Base-by-base conservation (phyloP, 345 rosid genomes). In the Melaleuca alternifolia region DNA sequence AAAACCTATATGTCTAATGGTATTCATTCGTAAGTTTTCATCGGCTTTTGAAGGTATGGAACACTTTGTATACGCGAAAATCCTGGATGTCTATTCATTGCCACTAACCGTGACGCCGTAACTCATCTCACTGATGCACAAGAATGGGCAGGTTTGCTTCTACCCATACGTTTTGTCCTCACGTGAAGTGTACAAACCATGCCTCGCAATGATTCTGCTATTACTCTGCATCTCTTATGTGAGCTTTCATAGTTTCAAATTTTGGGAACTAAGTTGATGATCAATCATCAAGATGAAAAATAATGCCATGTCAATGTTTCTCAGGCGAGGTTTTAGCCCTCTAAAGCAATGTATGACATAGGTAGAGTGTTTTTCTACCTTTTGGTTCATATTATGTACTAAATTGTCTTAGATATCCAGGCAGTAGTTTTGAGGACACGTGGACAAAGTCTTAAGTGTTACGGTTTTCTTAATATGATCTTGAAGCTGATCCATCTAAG, bases 41-140 rank as follows among this genome's bases (percentile, higher is more conserved):
- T 85, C 0, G 79, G 75, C 50, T 51, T 82, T 82, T 85, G 65
- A 89, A 97, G 99, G 95, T 95, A 97, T 86, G 99, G 96, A 88
- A 97, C 99, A 51, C 94, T 96, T 48, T 95, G 99, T 88, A 90
- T 97, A 51, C 97, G 99, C 28, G 97, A 97, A 92, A 97, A 97
- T 88, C 98, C 99, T 0, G 99, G 98, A 2, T 97, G 99, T 91
- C 98, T 96, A 54, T 95, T 97, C 92, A 91, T 97, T 82, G 99
- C 99, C 30, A 96, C 99, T 71, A 97, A 96, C 86, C 92, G 99
- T 11, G 99, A 97, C 89, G 96, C 99, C 3, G 99, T 96, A 84
- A 97, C 98, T 2, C 98, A 96, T 90, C 95, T 96, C 86, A 97
- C 99, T 1, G 95, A 94, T 92, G 96, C 96, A 88, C 99, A 97